Percentiles rank a stretch among this genome's conserved stretches.
Evolutionary conservation across 2,329 filamentous ascomycete species (phyloP).

Genomic region (Epichloe hybrida): DNA sequence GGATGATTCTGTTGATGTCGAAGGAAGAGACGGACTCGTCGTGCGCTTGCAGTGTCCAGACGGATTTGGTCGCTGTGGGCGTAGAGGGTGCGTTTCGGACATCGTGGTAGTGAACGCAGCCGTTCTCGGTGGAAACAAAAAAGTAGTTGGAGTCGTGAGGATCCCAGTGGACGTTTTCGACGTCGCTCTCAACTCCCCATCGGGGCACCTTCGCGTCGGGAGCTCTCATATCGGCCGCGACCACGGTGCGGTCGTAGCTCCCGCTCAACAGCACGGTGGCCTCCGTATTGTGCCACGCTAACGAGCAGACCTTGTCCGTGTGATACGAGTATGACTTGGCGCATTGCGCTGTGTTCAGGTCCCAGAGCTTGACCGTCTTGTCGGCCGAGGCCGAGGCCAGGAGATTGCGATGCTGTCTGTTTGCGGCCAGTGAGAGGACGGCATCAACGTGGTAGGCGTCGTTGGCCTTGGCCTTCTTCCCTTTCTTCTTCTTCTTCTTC

Average conservation of each 20-base stretch:
- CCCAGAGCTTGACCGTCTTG: conserved; percentile 96
- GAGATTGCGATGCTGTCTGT: conserved; percentile 85
- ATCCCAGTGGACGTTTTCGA: conserved; percentile 88
- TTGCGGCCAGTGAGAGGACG: conserved; percentile 79
- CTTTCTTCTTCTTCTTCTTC: conserved; percentile 72
- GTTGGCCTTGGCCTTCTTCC: conserved; percentile 63
- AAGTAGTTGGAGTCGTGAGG: conserved; percentile 87
- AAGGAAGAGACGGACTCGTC: conserved; percentile 85
- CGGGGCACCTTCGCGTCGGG: conserved; percentile 68
- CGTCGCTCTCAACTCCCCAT: conserved; percentile 92
- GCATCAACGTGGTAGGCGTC: conserved; percentile 90
- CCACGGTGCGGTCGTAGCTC: conserved; percentile 86
- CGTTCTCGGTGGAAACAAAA: conserved; percentile 86
- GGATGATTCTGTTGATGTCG: conserved; percentile 79
- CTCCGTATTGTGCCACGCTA: conserved; percentile 84
- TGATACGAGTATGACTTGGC: conserved; percentile 94
- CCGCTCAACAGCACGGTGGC: conserved; percentile 82
- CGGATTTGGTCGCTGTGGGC: conserved; percentile 63
- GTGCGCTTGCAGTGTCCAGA: conserved; percentile 94
- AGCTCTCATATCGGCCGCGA: conserved; percentile 92
- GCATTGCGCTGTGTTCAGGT: conserved; percentile 80
- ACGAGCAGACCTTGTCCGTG: conserved; percentile 92
- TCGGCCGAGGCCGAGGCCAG: conserved; percentile 92
- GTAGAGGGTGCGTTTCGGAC: conserved; percentile 60
- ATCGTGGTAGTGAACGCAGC: conserved; percentile 87